Evolutionary conservation across 352 stramenopile genomes (phyloP).

Genomic region (Globisporangium echinulatum): DNA sequence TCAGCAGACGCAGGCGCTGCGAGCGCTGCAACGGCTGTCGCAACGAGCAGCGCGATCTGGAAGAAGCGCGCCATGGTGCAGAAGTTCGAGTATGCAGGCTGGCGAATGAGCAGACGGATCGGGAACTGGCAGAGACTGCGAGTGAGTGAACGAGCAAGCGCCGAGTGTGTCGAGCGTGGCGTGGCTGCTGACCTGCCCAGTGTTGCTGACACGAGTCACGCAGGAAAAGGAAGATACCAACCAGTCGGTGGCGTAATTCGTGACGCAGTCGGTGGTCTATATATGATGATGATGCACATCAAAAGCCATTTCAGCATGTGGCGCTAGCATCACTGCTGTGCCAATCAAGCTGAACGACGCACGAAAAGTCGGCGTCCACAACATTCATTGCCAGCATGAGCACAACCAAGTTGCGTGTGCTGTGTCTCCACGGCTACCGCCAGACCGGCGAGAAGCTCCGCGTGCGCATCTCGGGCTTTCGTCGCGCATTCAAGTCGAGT

Average conservation of each 20-base stretch:
- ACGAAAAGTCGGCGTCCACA: neutral
- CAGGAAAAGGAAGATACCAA: no score
- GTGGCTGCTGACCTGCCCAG: no score
- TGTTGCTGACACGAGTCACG: no score
- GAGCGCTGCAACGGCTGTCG: constrained; percentile 24
- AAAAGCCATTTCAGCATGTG: no score
- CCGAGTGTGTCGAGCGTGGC: no score
- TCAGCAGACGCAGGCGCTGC: neutral
- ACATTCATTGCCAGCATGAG: neutral
- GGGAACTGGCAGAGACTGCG: neutral
- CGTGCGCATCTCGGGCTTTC: constrained; percentile 62
- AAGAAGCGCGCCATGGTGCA: constrained; percentile 10
- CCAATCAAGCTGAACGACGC: neutral
- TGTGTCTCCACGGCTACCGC: constrained; percentile 81
- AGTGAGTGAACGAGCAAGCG: no score
- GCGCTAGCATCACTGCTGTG: no score
- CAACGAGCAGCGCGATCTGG: constrained; percentile 22
- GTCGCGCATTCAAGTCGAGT: constrained; percentile 65
- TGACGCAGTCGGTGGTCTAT: no score
- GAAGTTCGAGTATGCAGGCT: neutral
- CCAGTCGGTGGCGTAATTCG: no score
- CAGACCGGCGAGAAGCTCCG: constrained; percentile 71
- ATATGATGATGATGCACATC: no score
- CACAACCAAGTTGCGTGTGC: constrained; percentile 53
- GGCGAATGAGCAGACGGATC: neutral